phyloP scores from a whole-genome alignment of 257 asterid genomes.

The Forsythia suspensa region DNA sequence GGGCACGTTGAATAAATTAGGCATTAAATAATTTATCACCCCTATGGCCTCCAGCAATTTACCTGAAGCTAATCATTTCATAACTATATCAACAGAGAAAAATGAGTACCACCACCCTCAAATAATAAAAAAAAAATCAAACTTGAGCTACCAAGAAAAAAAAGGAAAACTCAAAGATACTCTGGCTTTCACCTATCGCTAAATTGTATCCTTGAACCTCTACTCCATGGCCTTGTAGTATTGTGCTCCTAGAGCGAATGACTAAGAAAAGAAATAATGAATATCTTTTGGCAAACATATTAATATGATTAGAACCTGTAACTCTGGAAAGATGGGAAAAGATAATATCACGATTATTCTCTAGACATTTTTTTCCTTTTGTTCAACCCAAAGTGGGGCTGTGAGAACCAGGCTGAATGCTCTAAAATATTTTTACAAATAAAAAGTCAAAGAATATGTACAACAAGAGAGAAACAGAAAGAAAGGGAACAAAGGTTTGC shows the following conservation, averaged over 20 bases:
- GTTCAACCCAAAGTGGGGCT: not conserved
- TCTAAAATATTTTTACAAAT: not conserved
- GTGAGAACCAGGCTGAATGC: not conserved
- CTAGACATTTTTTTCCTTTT: too few relatives aligned
- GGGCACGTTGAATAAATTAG: constrained; percentile 1
- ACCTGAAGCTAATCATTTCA: not conserved
- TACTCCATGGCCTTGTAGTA: not conserved
- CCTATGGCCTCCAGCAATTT: not conserved
- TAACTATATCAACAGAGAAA: not conserved
- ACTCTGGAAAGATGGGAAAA: not conserved
- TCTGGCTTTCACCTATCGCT: not conserved
- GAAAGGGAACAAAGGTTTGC: not conserved
- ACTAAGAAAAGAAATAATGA: not conserved
- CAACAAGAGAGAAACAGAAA: not conserved
- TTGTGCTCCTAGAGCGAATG: constrained; percentile 2
- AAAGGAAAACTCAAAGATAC: not conserved
- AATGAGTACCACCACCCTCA: not conserved
- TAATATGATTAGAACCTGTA: not conserved
- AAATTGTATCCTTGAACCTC: not conserved
- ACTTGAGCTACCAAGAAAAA: not conserved
- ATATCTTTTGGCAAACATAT: not conserved
- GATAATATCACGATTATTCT: not conserved
- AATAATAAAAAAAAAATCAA: not conserved
- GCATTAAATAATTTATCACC: not conserved
- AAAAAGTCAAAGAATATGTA: not conserved